Evolutionary conservation across 2,329 filamentous ascomycete species (phyloP), one percentile per base, ranked within the genome.

Genomic region (Bipolaris cookei): DNA sequence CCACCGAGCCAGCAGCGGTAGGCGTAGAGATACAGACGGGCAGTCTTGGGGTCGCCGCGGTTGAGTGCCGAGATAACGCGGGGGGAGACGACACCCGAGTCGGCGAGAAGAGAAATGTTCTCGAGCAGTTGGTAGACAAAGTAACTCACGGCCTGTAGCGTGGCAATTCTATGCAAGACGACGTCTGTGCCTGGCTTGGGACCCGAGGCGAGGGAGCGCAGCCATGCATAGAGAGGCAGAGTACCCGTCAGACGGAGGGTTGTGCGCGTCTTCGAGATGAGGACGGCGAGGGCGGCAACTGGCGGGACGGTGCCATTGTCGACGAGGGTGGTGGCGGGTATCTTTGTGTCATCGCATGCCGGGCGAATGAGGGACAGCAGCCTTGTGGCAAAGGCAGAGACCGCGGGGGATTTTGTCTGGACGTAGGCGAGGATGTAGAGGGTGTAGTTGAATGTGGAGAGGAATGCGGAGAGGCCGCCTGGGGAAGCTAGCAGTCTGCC

Each of bases 361-460:
- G 70, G 69, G 35, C 75, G 69, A 44, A 78, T 61, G 23, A 73
- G 66, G 18, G 68, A 66, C 44, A 79, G 65, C 34, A 76, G 68
- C 49, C 63, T 66, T 41, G 70, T 64, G 3, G 69, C 61, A 34
- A 70, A 60, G 51, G 53, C 25, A 3, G 69, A 58, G 39, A 79
- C 60, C 32, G 75, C 64, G 11, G 71, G 66, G 3, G 73, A 72
- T 53, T 76, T 78, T 13, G 77, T 69, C 54, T 79, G 76, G 41
- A 78, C 68, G 68, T 79, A 78, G 35, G 77, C 74, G 61, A 80
- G 73, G 52, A 80, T 73, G 68, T 80, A 80, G 63, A 80, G 75
- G 49, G 74, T 73, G 70, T 80, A 80, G 69, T 80, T 81, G 70
- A 80, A 74, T 44, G 78, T 80, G 46, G 78, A 79, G 65, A 81